Percentiles rank a stretch among this genome's conserved stretches.
Evolutionary conservation across 768 basidiomycete species (phyloP).

Genomic region (Calvatia gigantea): DNA sequence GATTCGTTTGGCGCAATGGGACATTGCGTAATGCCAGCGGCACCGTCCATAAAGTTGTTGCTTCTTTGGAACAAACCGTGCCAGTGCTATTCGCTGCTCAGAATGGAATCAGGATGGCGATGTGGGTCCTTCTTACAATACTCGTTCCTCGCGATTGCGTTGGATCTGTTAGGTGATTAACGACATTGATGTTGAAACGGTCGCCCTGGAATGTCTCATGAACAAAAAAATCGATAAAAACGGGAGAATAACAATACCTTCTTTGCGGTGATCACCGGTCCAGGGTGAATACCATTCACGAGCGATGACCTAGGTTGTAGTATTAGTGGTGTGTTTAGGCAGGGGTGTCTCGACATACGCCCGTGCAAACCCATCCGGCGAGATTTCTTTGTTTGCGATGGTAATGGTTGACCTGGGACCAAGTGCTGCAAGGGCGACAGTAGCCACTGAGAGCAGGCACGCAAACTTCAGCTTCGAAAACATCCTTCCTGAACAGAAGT

Average conservation of each 20-base stretch:
- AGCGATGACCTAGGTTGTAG: neutral
- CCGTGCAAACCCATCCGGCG: slow-evolving; percentile 7
- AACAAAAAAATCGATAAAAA: too few relatives aligned
- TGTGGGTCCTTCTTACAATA: slow-evolving; percentile 41
- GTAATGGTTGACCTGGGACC: neutral
- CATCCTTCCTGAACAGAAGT: too few relatives aligned
- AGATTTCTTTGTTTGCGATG: neutral
- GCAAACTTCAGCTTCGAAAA: neutral
- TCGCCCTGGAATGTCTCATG: slow-evolving; percentile 24
- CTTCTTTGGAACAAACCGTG: slow-evolving; percentile 36
- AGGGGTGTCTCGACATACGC: slow-evolving; percentile 14
- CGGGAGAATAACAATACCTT: slow-evolving; percentile 13
- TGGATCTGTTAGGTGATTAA: slow-evolving; percentile 40
- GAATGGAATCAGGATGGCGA: too few relatives aligned
- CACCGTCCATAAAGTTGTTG: slow-evolving; percentile 37
- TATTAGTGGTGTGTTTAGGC: slow-evolving; percentile 11
- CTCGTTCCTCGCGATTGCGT: slow-evolving; percentile 47
- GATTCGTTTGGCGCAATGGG: slow-evolving; percentile 36
- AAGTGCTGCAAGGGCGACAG: neutral
- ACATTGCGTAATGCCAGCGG: slow-evolving; percentile 35
- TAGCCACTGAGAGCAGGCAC: neutral
- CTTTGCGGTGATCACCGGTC: slow-evolving; percentile 9
- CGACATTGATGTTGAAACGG: slow-evolving; percentile 41
- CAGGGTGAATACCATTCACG: slow-evolving; percentile 8
- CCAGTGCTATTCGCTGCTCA: slow-evolving; percentile 41